Evolutionary conservation across 148 eudicot genomes (phyloP), one percentile per base, ranked within the genome.

Genomic region (Chenopodium album): DNA sequence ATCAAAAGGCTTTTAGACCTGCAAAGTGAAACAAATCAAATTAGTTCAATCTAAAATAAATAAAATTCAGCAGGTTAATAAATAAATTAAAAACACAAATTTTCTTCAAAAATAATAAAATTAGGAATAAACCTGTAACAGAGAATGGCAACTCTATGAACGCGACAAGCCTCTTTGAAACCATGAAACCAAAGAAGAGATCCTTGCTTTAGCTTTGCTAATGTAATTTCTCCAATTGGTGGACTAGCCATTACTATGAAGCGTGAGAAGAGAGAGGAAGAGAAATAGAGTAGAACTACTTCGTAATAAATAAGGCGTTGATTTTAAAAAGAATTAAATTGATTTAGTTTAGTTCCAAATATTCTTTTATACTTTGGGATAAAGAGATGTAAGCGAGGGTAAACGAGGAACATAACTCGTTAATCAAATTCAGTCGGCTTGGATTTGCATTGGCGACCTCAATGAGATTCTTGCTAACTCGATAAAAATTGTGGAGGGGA

Each of bases 161-260:
- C 88, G 79, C 89, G 93, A 65, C 93, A 92, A 73, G 98, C 98
- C 77, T 95, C 98, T 71, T 76, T 84, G 85, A 95, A 86, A 70
- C 98, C 98, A 54, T 85, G 83, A 0, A 90, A 48, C 93, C 92
- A 93, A 23, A 91, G 85, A 9, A 87, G 54, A 9, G 85, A 85
- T 23, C 88, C 89, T 28, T 89, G 89, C 83, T 89, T 91, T 56
- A 89, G 48, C 28, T 91, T 93, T 3, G 84, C 78, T 72, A 26
- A 73, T 34, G 80, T 31, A 71, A 2, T 67, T 32, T 3, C 12
- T 29, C 13, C 62, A 2, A 44, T 76, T 73, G 23, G 20, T 54
- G 81, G 56, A 4, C 26, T 71, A 65, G 50, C 12, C 14, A 41
- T 68, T 31, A 19, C 72, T 44, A 68, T 68, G 26, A 17, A 12